These are phyloP conservation scores for Chlamydomonas schloesseri DNA, from an alignment of 139 green algal genomes.

Conservation along the genomic window DNA sequence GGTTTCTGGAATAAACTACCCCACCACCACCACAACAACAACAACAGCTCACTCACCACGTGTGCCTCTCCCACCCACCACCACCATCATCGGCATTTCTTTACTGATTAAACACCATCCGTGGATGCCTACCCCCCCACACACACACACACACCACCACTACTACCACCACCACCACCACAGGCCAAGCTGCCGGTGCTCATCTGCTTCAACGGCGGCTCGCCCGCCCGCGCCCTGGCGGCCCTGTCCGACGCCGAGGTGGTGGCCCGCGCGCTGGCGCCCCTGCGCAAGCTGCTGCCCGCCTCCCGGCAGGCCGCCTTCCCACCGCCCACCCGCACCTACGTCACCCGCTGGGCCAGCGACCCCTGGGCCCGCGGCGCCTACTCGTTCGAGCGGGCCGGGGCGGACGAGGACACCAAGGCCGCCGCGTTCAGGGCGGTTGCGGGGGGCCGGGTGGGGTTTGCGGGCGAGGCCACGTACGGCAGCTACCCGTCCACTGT, in stretches of 20 bases:
- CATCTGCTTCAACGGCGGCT: slow-evolving; percentile 28
- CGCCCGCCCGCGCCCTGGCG: not conserved
- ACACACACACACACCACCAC: no score
- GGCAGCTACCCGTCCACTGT: not conserved
- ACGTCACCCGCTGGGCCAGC: slow-evolving; percentile 18
- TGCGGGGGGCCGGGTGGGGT: not conserved
- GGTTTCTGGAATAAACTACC: not conserved
- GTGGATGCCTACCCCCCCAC: no score
- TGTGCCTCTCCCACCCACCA: no score
- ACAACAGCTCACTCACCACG: no score
- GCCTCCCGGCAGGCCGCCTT: not conserved
- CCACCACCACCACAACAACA: not conserved
- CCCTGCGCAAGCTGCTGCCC: slow-evolving; percentile 3
- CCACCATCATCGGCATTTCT: no score
- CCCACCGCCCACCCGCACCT: not conserved
- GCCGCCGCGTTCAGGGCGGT: not conserved
- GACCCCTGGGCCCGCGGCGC: not conserved
- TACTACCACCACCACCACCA: not conserved
- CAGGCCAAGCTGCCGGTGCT: slow-evolving; percentile 22
- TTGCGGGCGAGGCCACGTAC: slow-evolving; percentile 1
- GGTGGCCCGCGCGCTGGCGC: not conserved
- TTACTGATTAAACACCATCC: no score
- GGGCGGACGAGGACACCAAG: not conserved
- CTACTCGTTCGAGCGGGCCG: not conserved
- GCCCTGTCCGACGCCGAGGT: not conserved